Percentiles rank a stretch among this genome's conserved stretches.
Conservation (phyloP, 257 asterid genomes). For the Euphrasia confusa region DNA sequence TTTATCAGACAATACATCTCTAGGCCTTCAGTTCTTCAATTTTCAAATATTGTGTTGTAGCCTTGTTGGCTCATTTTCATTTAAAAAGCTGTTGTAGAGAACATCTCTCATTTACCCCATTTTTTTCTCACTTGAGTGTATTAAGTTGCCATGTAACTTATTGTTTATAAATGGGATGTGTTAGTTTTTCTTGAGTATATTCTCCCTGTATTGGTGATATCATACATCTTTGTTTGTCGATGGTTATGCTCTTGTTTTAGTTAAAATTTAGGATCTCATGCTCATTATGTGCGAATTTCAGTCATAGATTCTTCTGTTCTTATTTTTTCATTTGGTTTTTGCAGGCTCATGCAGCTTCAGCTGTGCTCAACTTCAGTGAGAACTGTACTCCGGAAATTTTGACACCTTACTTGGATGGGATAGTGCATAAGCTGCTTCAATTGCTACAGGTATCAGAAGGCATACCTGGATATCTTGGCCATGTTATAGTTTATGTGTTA, state of each 20-base stretch:
- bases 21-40: not conserved
- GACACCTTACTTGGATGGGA: slow-evolving; percentile 78
- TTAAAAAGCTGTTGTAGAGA: not conserved
- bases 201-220: not conserved
- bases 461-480: not conserved
- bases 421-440: slow-evolving; percentile 72
- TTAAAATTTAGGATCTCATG: slow-evolving; percentile 12
- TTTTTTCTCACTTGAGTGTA: slow-evolving; percentile 7
- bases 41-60: not conserved
- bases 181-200: not conserved
- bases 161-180: not conserved
- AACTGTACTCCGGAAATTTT: slow-evolving; percentile 87
- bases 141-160: slow-evolving; percentile 4
- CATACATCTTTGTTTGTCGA: not conserved
- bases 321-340: slow-evolving; percentile 19
- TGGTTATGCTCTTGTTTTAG: slow-evolving; percentile 6
- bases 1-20: not conserved
- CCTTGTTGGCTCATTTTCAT: not conserved
- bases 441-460: slow-evolving; percentile 62
- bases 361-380: slow-evolving; percentile 89
- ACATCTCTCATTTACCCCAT: not conserved
- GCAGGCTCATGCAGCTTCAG: slow-evolving; percentile 98
- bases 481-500: slow-evolving; percentile 3
- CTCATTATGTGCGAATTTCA: slow-evolving; percentile 12
- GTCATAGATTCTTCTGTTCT: not conserved